These are phyloP conservation scores for Termitomyces sp. DNA, from an alignment of 1,284 basidiomycete genomes.

Conservation along the genomic window DNA sequence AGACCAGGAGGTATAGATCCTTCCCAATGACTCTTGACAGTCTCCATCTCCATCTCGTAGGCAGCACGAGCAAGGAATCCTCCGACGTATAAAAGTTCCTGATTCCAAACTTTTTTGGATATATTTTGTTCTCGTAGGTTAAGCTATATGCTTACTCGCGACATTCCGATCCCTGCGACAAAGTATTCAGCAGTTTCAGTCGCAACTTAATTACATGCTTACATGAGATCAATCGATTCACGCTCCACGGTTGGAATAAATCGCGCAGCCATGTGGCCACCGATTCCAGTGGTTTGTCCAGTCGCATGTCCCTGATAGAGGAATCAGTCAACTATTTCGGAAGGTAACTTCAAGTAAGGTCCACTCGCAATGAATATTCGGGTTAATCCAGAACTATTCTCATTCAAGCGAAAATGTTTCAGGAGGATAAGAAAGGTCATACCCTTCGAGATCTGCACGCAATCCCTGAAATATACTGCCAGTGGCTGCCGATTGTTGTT, in stretches of 20 bases:
- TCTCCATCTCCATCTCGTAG: slow-evolving; percentile 81
- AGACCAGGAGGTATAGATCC: slow-evolving; percentile 31
- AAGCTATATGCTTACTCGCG: slow-evolving; percentile 41
- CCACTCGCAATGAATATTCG: slow-evolving; percentile 73
- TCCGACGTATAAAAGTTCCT: slow-evolving; percentile 80
- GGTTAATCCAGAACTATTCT: slow-evolving; percentile 52
- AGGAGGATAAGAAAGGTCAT: slow-evolving; percentile 18
- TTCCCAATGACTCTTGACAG: slow-evolving; percentile 53
- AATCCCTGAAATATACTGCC: slow-evolving; percentile 85
- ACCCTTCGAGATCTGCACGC: slow-evolving; percentile 80
- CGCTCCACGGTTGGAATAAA: slow-evolving; percentile 98
- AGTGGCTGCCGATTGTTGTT: slow-evolving; percentile 50
- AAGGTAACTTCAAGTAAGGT: not conserved
- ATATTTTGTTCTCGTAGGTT: not conserved
- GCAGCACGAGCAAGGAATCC: slow-evolving; percentile 79
- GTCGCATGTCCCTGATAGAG: slow-evolving; percentile 67
- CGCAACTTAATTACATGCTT: slow-evolving; percentile 25
- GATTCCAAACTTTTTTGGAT: slow-evolving; percentile 74
- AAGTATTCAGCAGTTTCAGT: slow-evolving; percentile 7
- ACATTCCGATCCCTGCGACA: slow-evolving; percentile 66
- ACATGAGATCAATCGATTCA: slow-evolving; percentile 90
- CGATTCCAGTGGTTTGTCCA: slow-evolving; percentile 89
- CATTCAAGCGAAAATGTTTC: slow-evolving; percentile 9
- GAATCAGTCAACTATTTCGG: not conserved
- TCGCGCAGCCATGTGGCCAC: slow-evolving; percentile 85